Conservation (phyloP, 495 filamentous ascomycete species). For the Margaritispora aquatica region DNA sequence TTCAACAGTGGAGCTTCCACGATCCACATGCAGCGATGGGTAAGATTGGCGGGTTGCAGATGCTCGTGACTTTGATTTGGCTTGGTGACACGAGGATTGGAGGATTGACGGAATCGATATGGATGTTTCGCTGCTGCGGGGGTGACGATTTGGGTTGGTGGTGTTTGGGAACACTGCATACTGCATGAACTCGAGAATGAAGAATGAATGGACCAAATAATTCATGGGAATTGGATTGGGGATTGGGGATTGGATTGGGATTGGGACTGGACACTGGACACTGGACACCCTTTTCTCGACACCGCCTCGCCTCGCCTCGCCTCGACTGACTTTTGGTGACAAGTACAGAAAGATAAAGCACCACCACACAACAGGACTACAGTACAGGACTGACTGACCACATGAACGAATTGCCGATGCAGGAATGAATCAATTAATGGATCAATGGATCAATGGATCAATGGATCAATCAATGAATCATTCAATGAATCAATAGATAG, state of each 20-base stretch:
- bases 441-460: no score
- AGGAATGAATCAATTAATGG: no score
- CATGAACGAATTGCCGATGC: neutral
- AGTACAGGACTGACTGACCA: neutral
- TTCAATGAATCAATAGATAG: neutral
- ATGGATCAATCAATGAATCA: neutral
- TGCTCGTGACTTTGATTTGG: neutral
- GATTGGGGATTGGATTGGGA: no score
- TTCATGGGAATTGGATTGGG: no score
- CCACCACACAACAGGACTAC: no score
- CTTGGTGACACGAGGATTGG: neutral
- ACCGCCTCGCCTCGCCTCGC: neutral
- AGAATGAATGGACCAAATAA: neutral
- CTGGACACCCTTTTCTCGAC: no score
- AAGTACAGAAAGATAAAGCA: no score
- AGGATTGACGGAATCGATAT: neutral
- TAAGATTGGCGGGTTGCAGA: neutral
- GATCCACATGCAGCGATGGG: neutral
- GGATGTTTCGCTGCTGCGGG: neutral
- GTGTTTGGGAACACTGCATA: neutral
- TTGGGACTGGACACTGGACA: no score
- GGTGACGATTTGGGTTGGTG: neutral
- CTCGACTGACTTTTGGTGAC: no score
- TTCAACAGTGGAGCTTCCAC: neutral
- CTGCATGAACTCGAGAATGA: neutral